A percentile compares a stretch with the other conserved stretches of the same genome.
phyloP scores from a whole-genome alignment of 1,139 yeast genomes.

The Nakaseomyces sp. region DNA sequence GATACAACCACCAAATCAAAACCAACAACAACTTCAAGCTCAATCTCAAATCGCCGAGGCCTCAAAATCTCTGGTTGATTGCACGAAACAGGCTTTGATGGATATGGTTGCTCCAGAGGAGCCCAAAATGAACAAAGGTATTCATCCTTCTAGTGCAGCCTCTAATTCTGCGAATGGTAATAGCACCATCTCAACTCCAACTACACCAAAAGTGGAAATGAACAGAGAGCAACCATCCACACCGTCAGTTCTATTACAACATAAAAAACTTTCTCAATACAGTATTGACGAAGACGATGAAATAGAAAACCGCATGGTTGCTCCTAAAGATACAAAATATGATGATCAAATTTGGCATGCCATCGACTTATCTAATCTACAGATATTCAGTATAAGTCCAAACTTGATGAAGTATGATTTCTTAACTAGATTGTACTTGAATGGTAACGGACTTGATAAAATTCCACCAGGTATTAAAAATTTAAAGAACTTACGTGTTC shows the following conservation, averaged over 20 bases:
- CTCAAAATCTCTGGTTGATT: constrained; percentile 30
- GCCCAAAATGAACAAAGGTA: neutral
- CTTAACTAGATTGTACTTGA: constrained; percentile 76
- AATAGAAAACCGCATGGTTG: constrained; percentile 45
- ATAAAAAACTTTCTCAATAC: constrained; percentile 48
- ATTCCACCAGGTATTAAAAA: constrained; percentile 66
- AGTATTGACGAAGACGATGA: constrained; percentile 70
- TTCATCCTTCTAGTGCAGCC: constrained; percentile 4
- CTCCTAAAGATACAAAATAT: constrained; percentile 53
- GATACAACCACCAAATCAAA: constrained; percentile 36
- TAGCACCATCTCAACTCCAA: constrained; percentile 23
- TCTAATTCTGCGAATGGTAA: constrained; percentile 9
- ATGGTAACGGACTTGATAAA: constrained; percentile 67
- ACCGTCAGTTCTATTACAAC: constrained; percentile 41
- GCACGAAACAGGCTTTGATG: constrained; percentile 29
- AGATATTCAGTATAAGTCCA: constrained; percentile 59
- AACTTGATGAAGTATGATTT: constrained; percentile 76
- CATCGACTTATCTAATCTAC: constrained; percentile 86
- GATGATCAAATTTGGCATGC: constrained; percentile 86
- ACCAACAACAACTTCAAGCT: constrained; percentile 7
- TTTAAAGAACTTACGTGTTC: constrained; percentile 65
- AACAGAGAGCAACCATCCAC: constrained; percentile 22
- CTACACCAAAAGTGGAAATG: constrained; percentile 29
- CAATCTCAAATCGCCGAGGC: constrained; percentile 22
- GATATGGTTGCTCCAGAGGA: constrained; percentile 23